These are phyloP conservation scores for Hymenoscyphus fraxineus DNA, from an alignment of 2,329 filamentous ascomycete genomes.

Conservation along the genomic window DNA sequence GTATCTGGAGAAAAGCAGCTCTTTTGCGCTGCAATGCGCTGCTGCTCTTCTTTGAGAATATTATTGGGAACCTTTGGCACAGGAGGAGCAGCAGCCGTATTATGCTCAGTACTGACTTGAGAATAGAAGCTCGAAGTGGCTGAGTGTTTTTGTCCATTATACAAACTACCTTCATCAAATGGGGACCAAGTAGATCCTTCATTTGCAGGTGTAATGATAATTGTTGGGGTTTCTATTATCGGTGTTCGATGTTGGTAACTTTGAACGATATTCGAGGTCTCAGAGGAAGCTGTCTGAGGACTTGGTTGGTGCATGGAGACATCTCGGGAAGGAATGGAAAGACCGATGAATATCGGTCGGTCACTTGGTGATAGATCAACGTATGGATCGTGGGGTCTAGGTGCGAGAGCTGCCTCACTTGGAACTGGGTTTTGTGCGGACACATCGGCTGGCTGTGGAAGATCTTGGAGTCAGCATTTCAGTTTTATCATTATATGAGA, in stretches of 20 bases:
- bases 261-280: conserved; percentile 25
- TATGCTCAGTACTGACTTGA: conserved; percentile 42
- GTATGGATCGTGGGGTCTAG: conserved; percentile 17
- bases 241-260: conserved; percentile 26
- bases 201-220: conserved; percentile 50
- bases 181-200: conserved; percentile 36
- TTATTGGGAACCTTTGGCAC: conserved; percentile 52
- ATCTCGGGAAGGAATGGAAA: conserved; percentile 57
- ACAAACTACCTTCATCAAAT: conserved; percentile 19
- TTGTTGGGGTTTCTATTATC: conserved; percentile 42
- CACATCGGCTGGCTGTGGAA: background rate
- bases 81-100: conserved; percentile 49
- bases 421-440: background rate
- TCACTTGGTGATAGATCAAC: conserved; percentile 62
- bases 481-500: too few species aligned
- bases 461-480: background rate
- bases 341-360: conserved; percentile 69
- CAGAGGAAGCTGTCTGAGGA: conserved; percentile 41
- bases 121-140: conserved; percentile 49
- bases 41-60: conserved; percentile 30
- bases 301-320: conserved; percentile 45
- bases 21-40: conserved; percentile 26
- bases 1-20: conserved; percentile 34
- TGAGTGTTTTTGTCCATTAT: conserved; percentile 15
- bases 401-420: conserved; percentile 7